Evolutionary conservation across 805 yeast genomes (phyloP), one percentile per base, ranked within the genome.

Genomic region (Monosporozyma unispora): DNA sequence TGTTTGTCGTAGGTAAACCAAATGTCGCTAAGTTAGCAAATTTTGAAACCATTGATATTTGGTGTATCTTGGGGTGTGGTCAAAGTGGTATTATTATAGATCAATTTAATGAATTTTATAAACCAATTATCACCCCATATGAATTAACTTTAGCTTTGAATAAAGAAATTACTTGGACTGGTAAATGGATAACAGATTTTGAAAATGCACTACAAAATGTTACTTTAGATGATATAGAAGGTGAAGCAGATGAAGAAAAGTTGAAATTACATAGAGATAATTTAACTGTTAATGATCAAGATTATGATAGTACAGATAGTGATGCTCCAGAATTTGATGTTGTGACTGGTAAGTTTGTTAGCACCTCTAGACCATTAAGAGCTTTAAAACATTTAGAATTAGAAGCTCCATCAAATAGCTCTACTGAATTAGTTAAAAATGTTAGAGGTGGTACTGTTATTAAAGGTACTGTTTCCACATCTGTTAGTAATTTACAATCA

Each of bases 1-100:
- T 88, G 62, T 89, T 93, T 70, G 98, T 90, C 3, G 98, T 93
- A 3, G 99, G 99, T 10, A 93, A 93, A 65, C 98, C 98, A 9
- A 93, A 93, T 61, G 97, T 93, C 18, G 96, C 99, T 23, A 93
- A 93, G 61, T 72, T 93, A 47, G 99, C 98, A 9, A 93, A 93
- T 64, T 93, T 93, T 63, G 99, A 91, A 54, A 82, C 80, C n/a
- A 78, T 93, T 12, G 98, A 93, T 57, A 76, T 87, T 21, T 93
- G 99, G 98, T 90, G 95, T 60, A 78, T 93, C 11, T 67, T 93
- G 12, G 99, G 99, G 0, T 93, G 99, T 64, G 89, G 95, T 10
- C 88, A 89, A 57, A 90, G 95, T 48, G 99, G 99, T 4, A 83
- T 91, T 22, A 81, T 91, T 35, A 66, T 93, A 12, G 96, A 91